A percentile compares a stretch with the other conserved stretches of the same genome.
Conservation (phyloP, 257 asterid species). For the Penstemon eatonii region DNA sequence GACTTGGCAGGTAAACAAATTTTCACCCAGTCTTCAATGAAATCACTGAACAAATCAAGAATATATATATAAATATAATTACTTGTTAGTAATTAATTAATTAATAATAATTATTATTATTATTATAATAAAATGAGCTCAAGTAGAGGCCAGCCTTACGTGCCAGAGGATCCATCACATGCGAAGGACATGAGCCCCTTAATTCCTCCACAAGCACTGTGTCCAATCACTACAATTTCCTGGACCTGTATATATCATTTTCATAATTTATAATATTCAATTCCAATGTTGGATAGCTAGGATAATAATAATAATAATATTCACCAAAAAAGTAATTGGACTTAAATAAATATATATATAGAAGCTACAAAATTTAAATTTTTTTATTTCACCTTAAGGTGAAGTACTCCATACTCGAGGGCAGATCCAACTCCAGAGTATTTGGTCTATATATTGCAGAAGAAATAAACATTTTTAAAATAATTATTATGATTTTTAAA, state of each 20-base stretch:
- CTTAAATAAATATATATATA: no score
- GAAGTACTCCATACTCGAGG: constrained; percentile 80
- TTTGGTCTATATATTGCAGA: constrained; percentile 42
- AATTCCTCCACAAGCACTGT: constrained; percentile 95
- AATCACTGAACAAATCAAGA: constrained; percentile 52
- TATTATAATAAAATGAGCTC: no score
- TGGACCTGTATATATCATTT: constrained; percentile 47
- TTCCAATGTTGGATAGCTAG: no score
- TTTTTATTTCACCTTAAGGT: constrained; percentile 60
- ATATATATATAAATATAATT: background rate
- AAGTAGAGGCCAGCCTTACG: constrained; percentile 44
- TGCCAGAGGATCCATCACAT: constrained; percentile 60
- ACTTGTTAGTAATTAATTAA: no score
- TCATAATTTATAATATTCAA: no score
- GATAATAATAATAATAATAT: no score
- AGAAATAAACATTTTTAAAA: background rate
- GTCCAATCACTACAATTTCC: constrained; percentile 88
- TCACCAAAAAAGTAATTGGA: no score
- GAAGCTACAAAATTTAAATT: no score
- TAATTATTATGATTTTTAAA: background rate
- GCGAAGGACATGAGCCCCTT: constrained; percentile 93
- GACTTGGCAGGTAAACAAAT: constrained; percentile 75
- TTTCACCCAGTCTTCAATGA: constrained; percentile 95
- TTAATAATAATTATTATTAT: no score
- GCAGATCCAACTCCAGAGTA: constrained; percentile 85